These are phyloP conservation scores for Sodiomyces alkalinus DNA, from an alignment of 2,329 filamentous ascomycete species.

Conservation along the genomic window DNA sequence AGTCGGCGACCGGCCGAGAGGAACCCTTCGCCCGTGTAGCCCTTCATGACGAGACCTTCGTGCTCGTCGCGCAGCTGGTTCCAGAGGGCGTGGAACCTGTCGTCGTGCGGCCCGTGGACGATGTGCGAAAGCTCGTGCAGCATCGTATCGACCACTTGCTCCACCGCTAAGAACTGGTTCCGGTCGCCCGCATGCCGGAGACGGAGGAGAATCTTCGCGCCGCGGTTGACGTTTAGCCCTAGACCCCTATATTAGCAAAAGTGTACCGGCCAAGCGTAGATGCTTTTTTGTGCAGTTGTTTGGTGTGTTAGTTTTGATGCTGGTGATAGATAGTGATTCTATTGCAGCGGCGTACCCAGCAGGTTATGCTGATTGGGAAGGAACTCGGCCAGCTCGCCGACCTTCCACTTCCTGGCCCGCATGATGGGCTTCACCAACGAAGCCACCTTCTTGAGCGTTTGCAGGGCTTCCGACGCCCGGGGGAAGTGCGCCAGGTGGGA, in stretches of 20 bases:
- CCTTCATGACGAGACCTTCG: conserved; percentile 58
- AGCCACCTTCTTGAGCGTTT: conserved; percentile 62
- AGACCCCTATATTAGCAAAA: neutral
- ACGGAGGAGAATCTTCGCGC: conserved; percentile 67
- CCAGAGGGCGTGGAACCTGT: conserved; percentile 73
- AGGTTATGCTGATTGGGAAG: conserved; percentile 61
- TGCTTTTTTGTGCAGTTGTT: neutral
- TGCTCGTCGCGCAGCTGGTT: conserved; percentile 80
- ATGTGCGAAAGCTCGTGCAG: conserved; percentile 90
- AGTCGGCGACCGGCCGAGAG: conserved; percentile 59
- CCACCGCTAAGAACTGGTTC: conserved; percentile 63
- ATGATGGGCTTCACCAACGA: conserved; percentile 92
- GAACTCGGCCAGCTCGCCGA: conserved; percentile 71
- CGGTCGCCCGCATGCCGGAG: conserved; percentile 63
- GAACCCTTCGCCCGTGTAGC: conserved; percentile 85
- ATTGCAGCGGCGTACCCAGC: conserved; percentile 50
- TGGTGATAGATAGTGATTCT: no score
- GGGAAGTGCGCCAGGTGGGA: conserved; percentile 31
- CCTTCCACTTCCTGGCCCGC: conserved; percentile 69
- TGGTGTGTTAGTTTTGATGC: neutral
- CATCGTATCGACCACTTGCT: conserved; percentile 78
- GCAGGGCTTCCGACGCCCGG: conserved; percentile 32
- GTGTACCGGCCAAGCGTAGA: no score
- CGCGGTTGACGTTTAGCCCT: conserved; percentile 65
- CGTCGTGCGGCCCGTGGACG: conserved; percentile 68